Evolutionary conservation across 2,329 filamentous ascomycete species (phyloP).

Genomic region (Epichloe gansuensis): DNA sequence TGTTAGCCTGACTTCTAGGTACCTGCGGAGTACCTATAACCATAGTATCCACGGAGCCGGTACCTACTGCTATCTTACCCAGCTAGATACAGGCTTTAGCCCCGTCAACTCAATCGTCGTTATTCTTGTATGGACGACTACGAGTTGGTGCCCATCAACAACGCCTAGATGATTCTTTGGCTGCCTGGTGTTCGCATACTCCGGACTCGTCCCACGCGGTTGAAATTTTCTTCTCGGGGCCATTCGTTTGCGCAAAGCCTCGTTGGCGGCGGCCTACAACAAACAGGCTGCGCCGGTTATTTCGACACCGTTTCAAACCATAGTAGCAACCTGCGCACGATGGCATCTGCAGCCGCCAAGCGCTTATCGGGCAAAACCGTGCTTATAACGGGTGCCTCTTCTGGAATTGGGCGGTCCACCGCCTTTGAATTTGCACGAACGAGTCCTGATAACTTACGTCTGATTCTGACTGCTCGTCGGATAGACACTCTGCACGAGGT

Average conservation of each 20-base stretch:
- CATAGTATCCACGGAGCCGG: no score
- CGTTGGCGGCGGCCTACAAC: background rate
- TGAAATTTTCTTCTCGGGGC: background rate
- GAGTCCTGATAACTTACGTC: constrained; percentile 62
- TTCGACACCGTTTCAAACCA: background rate
- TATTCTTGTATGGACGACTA: no score
- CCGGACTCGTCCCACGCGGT: background rate
- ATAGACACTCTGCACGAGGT: constrained; percentile 67
- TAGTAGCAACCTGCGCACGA: background rate
- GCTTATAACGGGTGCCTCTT: constrained; percentile 82
- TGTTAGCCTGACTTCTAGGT: no score
- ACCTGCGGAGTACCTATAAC: no score
- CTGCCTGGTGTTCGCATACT: background rate
- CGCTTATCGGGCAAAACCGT: constrained; percentile 90
- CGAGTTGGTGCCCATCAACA: background rate
- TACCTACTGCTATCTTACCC: no score
- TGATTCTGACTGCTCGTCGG: constrained; percentile 82
- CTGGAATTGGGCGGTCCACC: constrained; percentile 72
- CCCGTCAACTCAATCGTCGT: no score
- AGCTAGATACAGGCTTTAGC: no score
- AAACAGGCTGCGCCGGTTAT: background rate
- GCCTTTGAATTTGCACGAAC: constrained; percentile 92
- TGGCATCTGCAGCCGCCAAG: constrained; percentile 52
- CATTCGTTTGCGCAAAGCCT: no score
- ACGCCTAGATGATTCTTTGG: background rate